Evolutionary conservation across 306 rosid genomes (phyloP), one percentile per base, ranked within the genome.

Genomic region (Lathyrus aphaca): DNA sequence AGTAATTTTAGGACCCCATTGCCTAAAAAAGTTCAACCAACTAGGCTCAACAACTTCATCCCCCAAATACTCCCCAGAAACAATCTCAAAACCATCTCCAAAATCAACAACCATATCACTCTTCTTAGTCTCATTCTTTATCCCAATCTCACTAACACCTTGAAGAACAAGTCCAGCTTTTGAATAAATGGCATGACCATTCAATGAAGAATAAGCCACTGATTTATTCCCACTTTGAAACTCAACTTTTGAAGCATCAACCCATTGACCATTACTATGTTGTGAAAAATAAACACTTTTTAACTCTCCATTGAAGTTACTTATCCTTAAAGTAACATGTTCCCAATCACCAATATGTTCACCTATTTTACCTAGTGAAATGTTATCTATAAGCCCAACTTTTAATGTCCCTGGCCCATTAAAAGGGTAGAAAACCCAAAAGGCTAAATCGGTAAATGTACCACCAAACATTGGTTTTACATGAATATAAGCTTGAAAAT

Each of bases 381-480:
- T 12, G 6, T 56, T 29, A 23, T 77, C 40, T 16, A 78, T 25
- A 10, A 57, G 58, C 5, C 82, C 82, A 13, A 78, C 29, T 71
- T 65, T 71, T 3, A 72, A 72, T 37, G 69, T 71, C 4, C 16
- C 69, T 5, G 82, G 82, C 4, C 82, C 82, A 78, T 78, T 78
- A 35, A 72, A 78, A 3, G 82, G 77, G 64, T 78, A 78, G 21
- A 72, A 78, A 48, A 78, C 42, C 82, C 82, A 78, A 68, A 56
- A 56, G 69, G 74, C 63, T 3, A 78, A 61, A 54, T 78, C 82
- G 39, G 82, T 72, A 46, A 71, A 72, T 16, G 74, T 65, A 4
- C 82, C 77, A 37, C 82, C 82, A 78, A 78, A 72, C 74, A 78
- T 72, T 14, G 82, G 77, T 6, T 78, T 78, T 7, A 53, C 82